phyloP scores from a whole-genome alignment of 2,329 filamentous ascomycete species.

The Fusarium sp. region DNA sequence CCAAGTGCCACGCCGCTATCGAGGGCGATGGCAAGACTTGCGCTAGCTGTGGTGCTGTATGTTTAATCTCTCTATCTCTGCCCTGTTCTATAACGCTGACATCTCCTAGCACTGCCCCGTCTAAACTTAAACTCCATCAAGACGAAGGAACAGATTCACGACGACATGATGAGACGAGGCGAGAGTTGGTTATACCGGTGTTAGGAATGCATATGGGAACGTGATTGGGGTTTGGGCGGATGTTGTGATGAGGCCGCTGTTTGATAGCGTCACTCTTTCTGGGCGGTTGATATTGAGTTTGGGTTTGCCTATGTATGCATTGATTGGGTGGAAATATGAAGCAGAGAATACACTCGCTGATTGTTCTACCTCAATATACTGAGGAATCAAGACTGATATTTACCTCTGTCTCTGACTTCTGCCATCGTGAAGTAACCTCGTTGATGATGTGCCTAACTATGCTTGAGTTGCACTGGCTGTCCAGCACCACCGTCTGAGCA shows the following conservation, averaged over 20 bases:
- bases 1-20: conserved; percentile 67
- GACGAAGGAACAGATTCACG: conserved; percentile 7
- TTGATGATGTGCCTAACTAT: neutral
- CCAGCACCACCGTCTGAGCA: neutral
- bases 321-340: conserved; percentile 7
- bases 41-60: conserved; percentile 68
- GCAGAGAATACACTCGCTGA: conserved; percentile 24
- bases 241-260: conserved; percentile 30
- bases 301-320: neutral
- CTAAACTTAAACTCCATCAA: conserved; percentile 26
- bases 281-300: conserved; percentile 10
- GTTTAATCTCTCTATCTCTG: conserved; percentile 44
- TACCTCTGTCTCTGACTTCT: neutral
- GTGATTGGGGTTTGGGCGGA: conserved; percentile 19
- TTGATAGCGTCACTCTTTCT: conserved; percentile 37
- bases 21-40: conserved; percentile 65
- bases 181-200: conserved; percentile 20
- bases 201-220: conserved; percentile 28
- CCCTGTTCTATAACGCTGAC: conserved; percentile 11
- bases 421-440: neutral
- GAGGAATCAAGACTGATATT: conserved; percentile 16
- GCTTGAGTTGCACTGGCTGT: neutral
- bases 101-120: conserved; percentile 46
- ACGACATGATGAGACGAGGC: conserved; percentile 29
- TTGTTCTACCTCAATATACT: conserved; percentile 12